Percentiles rank a stretch among this genome's conserved stretches.
Evolutionary conservation across 768 basidiomycete species (phyloP).

Genomic region (Hericium erinaceus): DNA sequence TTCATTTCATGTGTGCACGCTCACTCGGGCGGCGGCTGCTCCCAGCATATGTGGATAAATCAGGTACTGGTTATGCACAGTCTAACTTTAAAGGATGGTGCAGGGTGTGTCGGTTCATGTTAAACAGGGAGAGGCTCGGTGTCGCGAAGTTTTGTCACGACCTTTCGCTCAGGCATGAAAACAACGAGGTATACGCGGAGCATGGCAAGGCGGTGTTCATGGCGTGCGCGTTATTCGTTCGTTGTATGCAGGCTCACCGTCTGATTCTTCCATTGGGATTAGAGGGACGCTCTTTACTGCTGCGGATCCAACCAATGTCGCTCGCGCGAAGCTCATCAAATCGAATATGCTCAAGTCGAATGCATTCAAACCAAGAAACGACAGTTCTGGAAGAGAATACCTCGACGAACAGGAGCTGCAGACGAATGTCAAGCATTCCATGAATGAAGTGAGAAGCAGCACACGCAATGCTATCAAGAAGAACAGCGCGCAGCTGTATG

Average conservation of each 20-base stretch:
- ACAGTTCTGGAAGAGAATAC: neutral
- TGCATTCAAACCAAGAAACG: neutral
- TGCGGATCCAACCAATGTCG: too few species aligned
- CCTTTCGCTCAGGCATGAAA: conserved; percentile 19
- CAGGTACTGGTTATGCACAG: conserved; percentile 41
- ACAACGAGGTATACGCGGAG: conserved; percentile 11
- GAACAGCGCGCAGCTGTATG: neutral
- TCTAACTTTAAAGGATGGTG: conserved; percentile 30
- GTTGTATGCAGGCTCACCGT: too few species aligned
- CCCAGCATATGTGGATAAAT: conserved; percentile 31
- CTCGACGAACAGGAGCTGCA: neutral
- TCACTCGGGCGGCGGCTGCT: too few species aligned
- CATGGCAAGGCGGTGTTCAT: conserved; percentile 16
- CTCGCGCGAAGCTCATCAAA: too few species aligned
- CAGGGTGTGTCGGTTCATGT: conserved; percentile 26
- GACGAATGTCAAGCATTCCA: neutral
- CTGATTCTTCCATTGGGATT: too few species aligned
- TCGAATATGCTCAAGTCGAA: too few species aligned
- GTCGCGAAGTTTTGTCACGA: conserved; percentile 35
- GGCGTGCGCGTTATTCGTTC: conserved; percentile 23
- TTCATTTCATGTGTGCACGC: too few species aligned
- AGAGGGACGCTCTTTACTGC: too few species aligned
- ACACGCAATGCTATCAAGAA: neutral
- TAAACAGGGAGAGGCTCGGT: conserved; percentile 34
- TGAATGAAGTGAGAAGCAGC: neutral